These are phyloP conservation scores for Scleromitrula shiraiana DNA, from an alignment of 2,329 filamentous ascomycete genomes.

Conservation along the genomic window DNA sequence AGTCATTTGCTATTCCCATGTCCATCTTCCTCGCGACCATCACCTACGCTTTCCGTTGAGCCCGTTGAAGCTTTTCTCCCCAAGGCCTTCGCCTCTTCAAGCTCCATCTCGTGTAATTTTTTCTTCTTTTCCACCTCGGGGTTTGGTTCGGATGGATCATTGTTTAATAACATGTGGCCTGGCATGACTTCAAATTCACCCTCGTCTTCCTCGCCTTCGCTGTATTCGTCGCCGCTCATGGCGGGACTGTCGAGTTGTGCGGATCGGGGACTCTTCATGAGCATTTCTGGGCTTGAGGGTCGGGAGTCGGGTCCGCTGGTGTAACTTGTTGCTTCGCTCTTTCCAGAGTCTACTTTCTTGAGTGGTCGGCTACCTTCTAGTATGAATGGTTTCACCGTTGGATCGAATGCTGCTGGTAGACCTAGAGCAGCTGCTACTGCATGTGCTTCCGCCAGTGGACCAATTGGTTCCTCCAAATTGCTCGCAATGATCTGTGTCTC, in stretches of 20 bases:
- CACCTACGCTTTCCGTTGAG: slow-evolving; percentile 9
- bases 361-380: slow-evolving; percentile 19
- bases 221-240: slow-evolving; percentile 31
- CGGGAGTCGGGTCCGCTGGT: slow-evolving; percentile 28
- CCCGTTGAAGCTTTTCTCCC: slow-evolving; percentile 19
- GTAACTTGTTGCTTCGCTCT: slow-evolving; percentile 20
- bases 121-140: slow-evolving; percentile 36
- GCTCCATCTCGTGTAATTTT: slow-evolving; percentile 52
- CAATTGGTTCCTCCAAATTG: slow-evolving; percentile 24
- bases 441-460: slow-evolving; percentile 54
- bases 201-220: slow-evolving; percentile 30
- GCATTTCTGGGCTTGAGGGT: slow-evolving; percentile 30
- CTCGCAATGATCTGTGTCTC: slow-evolving; percentile 25
- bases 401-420: slow-evolving; percentile 54
- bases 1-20: slow-evolving; percentile 2
- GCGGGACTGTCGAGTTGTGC: slow-evolving; percentile 21
- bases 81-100: slow-evolving; percentile 48
- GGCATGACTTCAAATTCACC: slow-evolving; percentile 28
- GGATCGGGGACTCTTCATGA: slow-evolving; percentile 37
- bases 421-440: slow-evolving; percentile 56
- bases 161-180: slow-evolving; percentile 22
- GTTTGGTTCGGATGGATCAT: slow-evolving; percentile 11
- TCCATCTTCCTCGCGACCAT: slow-evolving; percentile 2
- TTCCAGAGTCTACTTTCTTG: slow-evolving; percentile 22
- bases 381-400: slow-evolving; percentile 51